These are phyloP conservation scores for Hypsizygus ulmarius DNA, from an alignment of 1,284 basidiomycete species.

Conservation along the genomic window DNA sequence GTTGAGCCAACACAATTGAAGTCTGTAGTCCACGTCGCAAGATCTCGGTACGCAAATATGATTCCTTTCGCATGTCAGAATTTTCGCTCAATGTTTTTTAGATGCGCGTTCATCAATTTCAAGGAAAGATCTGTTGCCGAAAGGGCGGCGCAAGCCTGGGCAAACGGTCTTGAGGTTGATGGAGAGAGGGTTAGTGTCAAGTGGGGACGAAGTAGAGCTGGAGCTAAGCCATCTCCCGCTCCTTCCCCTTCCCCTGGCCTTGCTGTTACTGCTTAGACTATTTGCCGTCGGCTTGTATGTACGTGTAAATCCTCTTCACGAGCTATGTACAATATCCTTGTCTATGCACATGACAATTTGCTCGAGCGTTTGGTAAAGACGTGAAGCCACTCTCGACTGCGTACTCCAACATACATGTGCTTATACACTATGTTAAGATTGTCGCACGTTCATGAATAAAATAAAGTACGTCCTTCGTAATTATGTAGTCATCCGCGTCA, in stretches of 20 bases:
- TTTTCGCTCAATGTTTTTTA: conserved; percentile 25
- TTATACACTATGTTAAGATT: no score
- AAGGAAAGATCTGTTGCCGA: conserved; percentile 80
- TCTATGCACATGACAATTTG: no score
- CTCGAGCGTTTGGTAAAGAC: no score
- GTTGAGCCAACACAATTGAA: conserved; percentile 70
- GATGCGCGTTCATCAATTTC: conserved; percentile 98
- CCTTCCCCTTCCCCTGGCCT: conserved; percentile 19
- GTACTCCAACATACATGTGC: no score
- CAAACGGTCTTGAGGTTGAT: conserved; percentile 83
- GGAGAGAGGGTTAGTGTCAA: conserved; percentile 75
- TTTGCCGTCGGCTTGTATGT: conserved; percentile 1
- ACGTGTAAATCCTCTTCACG: conserved; percentile 3
- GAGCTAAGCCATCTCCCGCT: conserved; percentile 27
- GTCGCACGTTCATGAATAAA: no score
- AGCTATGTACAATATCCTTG: no score
- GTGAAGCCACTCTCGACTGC: no score
- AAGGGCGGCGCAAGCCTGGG: conserved; percentile 78
- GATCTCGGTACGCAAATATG: conserved; percentile 55
- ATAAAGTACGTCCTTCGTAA: no score
- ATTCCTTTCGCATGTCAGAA: neutral
- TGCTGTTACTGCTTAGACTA: conserved; percentile 16
- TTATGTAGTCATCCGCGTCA: no score
- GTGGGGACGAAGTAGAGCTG: conserved; percentile 78
- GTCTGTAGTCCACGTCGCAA: conserved; percentile 84